phyloP scores from a whole-genome alignment of 108 stramenopile genomes.

The Nannochloropsis gaditana region DNA sequence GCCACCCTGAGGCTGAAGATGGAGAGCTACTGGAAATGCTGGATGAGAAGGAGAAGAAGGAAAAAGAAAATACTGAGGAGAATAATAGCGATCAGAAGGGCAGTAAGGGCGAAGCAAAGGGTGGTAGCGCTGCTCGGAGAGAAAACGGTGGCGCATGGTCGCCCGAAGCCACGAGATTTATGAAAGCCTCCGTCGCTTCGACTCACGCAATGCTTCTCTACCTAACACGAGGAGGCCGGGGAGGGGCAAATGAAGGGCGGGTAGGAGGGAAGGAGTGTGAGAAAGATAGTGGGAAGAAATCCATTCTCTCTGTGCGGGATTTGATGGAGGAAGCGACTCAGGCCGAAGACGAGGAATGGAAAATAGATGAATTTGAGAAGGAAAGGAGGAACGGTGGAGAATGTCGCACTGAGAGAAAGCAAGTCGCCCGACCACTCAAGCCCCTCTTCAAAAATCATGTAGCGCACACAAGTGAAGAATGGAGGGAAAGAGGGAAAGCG shows the following conservation, averaged over 20 bases:
- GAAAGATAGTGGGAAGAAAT: background rate
- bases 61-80: background rate
- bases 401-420: too few relatives aligned
- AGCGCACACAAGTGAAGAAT: background rate
- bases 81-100: background rate
- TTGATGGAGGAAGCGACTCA: too few relatives aligned
- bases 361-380: background rate
- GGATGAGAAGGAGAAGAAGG: background rate
- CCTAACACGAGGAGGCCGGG: background rate
- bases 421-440: background rate
- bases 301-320: too few relatives aligned
- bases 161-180: background rate
- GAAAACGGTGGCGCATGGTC: background rate
- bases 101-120: background rate
- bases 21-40: too few relatives aligned
- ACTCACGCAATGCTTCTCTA: background rate
- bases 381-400: background rate
- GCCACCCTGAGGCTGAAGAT: too few relatives aligned
- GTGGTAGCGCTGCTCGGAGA: background rate
- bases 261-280: background rate
- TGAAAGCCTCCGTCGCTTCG: background rate
- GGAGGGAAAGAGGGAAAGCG: background rate
- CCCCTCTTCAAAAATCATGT: background rate
- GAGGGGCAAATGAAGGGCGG: background rate
- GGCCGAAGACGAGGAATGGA: too few relatives aligned